A percentile compares a stretch with the other conserved stretches of the same genome.
Conservation (phyloP, 2,329 filamentous ascomycete species). For the Hymenoscyphus linearis region DNA sequence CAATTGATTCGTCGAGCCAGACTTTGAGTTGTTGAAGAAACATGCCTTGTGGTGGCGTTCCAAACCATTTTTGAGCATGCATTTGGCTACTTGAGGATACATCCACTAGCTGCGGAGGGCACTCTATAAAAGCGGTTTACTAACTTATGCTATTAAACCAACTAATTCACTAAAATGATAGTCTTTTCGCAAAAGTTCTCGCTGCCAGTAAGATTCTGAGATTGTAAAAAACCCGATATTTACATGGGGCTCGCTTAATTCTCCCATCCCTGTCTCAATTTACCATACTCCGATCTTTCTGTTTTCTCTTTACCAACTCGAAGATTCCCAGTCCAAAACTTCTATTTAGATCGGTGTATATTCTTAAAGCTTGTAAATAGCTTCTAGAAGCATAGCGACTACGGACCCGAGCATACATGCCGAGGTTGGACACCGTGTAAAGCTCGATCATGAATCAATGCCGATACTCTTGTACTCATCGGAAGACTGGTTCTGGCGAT, state of each 20-base stretch:
- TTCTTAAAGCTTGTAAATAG: background rate
- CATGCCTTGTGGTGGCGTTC: background rate
- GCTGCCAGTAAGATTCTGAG: background rate
- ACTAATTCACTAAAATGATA: background rate
- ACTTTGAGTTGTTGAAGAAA: conserved; percentile 1
- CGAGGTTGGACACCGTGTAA: background rate
- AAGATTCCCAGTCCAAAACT: background rate
- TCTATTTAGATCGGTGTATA: background rate
- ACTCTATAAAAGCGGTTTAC: too few species aligned
- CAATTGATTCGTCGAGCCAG: background rate
- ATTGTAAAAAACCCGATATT: background rate
- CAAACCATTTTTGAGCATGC: background rate
- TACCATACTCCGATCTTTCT: background rate
- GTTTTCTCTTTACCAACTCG: background rate
- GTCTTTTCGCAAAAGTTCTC: background rate
- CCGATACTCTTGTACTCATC: background rate
- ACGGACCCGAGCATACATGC: background rate
- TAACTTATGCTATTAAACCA: too few species aligned
- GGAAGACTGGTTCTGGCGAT: background rate
- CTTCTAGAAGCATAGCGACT: background rate
- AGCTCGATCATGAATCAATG: background rate
- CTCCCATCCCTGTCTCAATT: background rate
- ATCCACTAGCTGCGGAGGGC: background rate
- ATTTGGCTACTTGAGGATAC: background rate
- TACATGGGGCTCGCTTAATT: background rate